Base-by-base conservation (phyloP, 2,329 filamentous ascomycete species). In the Alternaria burnsii region DNA sequence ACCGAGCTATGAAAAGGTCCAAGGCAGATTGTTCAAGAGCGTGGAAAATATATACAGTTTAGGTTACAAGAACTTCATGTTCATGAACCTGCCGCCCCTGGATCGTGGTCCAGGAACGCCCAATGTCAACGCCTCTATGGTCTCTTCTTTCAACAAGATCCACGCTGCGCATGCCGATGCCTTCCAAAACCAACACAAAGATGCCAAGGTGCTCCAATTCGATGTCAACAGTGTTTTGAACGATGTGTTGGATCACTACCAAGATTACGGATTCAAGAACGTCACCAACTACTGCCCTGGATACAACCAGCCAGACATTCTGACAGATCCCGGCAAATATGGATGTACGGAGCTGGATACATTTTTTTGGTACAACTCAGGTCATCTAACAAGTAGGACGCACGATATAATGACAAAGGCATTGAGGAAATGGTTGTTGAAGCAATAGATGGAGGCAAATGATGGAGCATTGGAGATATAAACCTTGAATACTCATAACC, bases 21-120 rank as follows among this genome's bases (percentile, higher is more conserved):
- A 82, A 36, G 52, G 52, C 4, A 75, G 79, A 0, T 73, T 84
- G 2, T 82, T 85, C 57, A 59, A 73, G 14, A 77, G 79, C 16
- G 75, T 84, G 9, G 71, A 78, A 24, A 75, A 73, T 0, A 69
- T 86, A 5, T 81, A 81, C 53, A 52, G 69, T 0, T 74, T 80
- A 0, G 83, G 83, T 0, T 85, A 83, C 63, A 69, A 71, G 4
- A 77, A 81, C 24, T 84, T 81, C 58, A 70, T 87, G 7, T 82
- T 86, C 62, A 73, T 86, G 71, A 84, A 85, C 43, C 74, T 86
- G 2, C 84, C 84, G 1, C 84, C 84, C 0, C 70, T 86, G 2
- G 80, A 86, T 62, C 79, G 82, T 11, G 82, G 79, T 5, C 76
- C 68, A 10, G 57, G 57, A 18, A 73, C 71, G 2, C 80, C 81